Conservation (phyloP, 225 moss, liverwort and hornwort species). For the Marchantia paleacea region DNA sequence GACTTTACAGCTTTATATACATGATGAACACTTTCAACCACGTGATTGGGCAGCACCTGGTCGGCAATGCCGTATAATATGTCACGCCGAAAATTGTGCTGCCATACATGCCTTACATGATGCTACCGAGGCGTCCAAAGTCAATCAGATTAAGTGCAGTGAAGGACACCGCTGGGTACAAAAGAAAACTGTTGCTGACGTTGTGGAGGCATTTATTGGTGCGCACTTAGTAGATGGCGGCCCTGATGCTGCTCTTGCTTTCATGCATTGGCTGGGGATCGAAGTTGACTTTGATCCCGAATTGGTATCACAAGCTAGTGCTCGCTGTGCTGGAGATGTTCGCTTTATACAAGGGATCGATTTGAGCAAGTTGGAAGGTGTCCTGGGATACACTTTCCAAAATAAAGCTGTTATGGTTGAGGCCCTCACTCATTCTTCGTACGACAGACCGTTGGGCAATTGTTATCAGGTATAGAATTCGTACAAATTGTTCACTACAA, state of each 20-base stretch:
- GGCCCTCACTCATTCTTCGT: constrained; percentile 87
- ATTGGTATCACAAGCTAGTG: constrained; percentile 54
- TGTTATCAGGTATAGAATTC: constrained; percentile 72
- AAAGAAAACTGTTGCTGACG: constrained; percentile 86
- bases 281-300: constrained; percentile 58
- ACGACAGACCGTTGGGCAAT: constrained; percentile 44
- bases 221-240: constrained; percentile 78
- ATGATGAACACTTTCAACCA: constrained; percentile 64
- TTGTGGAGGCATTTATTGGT: constrained; percentile 88
- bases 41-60: constrained; percentile 80
- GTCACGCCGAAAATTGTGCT: constrained; percentile 28
- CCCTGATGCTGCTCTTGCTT: constrained; percentile 58
- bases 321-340: constrained; percentile 48
- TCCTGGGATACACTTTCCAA: constrained; percentile 64
- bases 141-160: constrained; percentile 46
- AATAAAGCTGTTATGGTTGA: constrained; percentile 79
- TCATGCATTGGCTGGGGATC: constrained; percentile 78
- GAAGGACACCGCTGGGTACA: constrained; percentile 60
- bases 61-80: constrained; percentile 37
- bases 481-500: constrained; percentile 2
- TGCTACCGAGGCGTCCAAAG: constrained; percentile 25
- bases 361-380: constrained; percentile 50
- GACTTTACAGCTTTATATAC: constrained; percentile 59
- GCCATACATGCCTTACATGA: constrained; percentile 30
- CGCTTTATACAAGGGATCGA: constrained; percentile 46